Conservation (phyloP, 768 basidiomycete genomes). For the Lanmaoa rubissima region DNA sequence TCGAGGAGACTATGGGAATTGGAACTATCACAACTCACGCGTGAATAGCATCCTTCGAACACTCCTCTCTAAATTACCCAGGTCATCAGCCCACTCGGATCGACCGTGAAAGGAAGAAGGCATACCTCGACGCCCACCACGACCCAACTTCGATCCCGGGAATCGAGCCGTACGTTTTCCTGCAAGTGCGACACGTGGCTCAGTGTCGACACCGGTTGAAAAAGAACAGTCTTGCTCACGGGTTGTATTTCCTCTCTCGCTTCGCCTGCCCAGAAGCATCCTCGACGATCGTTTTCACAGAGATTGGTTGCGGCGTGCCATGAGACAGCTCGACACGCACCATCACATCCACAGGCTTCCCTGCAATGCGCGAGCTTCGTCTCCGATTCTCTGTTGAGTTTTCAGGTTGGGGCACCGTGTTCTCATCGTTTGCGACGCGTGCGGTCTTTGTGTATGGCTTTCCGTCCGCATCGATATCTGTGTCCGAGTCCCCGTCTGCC, state of each 20-base stretch:
- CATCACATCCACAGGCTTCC: conserved; percentile 53
- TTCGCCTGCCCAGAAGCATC: conserved; percentile 37
- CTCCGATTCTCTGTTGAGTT: conserved; percentile 37
- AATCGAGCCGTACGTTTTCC: conserved; percentile 78
- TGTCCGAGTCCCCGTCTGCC: conserved; percentile 22
- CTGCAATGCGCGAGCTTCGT: conserved; percentile 66
- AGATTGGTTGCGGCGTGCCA: conserved; percentile 36
- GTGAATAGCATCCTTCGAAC: conserved; percentile 78
- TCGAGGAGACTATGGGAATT: background rate
- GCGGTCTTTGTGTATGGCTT: conserved; percentile 22
- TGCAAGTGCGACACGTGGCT: conserved; percentile 25
- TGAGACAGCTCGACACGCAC: conserved; percentile 36
- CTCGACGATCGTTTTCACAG: conserved; percentile 36
- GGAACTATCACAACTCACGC: conserved; percentile 54
- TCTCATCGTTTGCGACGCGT: conserved; percentile 21
- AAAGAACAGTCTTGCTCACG: conserved; percentile 18
- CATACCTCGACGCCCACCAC: conserved; percentile 76
- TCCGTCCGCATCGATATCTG: conserved; percentile 31
- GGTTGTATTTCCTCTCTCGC: conserved; percentile 32
- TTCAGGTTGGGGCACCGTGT: conserved; percentile 1
- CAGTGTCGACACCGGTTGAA: conserved; percentile 20
- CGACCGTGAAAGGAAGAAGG: background rate
- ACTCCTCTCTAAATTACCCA: conserved; percentile 43
- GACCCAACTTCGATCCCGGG: conserved; percentile 77
- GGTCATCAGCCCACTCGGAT: background rate